Base-by-base conservation (phyloP, 192 early-diverging fungal genomes). In the Coemansia sp. region DNA sequence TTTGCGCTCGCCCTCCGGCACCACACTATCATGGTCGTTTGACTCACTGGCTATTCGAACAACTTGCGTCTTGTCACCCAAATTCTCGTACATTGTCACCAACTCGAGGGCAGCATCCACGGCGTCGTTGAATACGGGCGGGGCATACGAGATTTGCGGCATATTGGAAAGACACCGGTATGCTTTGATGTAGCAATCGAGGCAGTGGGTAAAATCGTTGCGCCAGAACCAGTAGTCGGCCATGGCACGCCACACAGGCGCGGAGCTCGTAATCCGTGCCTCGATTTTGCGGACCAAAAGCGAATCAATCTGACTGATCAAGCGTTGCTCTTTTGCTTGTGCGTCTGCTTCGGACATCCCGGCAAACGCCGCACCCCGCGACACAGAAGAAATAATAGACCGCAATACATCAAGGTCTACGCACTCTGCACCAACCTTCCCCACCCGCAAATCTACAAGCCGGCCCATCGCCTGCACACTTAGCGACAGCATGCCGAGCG, bases 391-490 rank as follows among this genome's bases (percentile, higher is more conserved):
- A 1, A 95, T 87, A 59, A 98, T 84, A 47, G 87, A 77, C 17
- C 86, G 83, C 49, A 98, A 76, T 17, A 91, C 84, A n/a, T 88
- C 90, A 38, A 93, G 62, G 71, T 99, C 96, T 17, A 98, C 85
- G 65, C 87, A 85, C 16, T 80, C 68, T 3, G 91, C 88, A 27
- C 85, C 82, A 39, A 22, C n/a, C 45, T 60, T 14, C 5, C 25
- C 45, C 4, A 19, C 57, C 3, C 90, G 74, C 47, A 94, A 68
- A 37, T 92, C 91, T 2, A 97, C 84, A 6, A 98, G 90, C 67
- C 93, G 87, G 22, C 87, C 88, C 29, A 97, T 88, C 4, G 95
- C 89, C 19, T 87, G 87, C 35, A 98, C 92, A 7, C 94, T 89
- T 71, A 93, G 89, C 39, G 85, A 65, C 61, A 94, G 88, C 66